Evolutionary conservation across 2,329 filamentous ascomycete genomes (phyloP), one percentile per base, ranked within the genome.

Genomic region (Elsinoe batatas): DNA sequence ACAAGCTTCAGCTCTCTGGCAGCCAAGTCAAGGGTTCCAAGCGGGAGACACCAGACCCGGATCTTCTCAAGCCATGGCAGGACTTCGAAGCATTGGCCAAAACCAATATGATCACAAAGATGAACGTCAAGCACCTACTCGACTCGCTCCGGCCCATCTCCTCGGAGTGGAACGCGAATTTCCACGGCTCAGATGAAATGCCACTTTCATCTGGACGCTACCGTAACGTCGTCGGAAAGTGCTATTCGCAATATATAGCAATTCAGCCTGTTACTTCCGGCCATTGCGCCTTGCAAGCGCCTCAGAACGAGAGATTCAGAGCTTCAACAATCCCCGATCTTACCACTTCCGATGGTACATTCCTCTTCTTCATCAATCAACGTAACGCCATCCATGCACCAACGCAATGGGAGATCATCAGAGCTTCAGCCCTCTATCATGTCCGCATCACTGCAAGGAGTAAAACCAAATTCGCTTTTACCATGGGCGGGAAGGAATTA

Each of bases 331-430:
- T n/a, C 2, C 13, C 32, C 2, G 35, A 33, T 18, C 47, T 51
- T 2, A 11, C 7, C 6, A 51, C 47, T 1, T 1, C 15, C 22
- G 47, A 51, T 7, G 32, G 33, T 1, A 51, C 26, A 10, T 20
- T 51, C 33, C 11, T 38, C 32, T 15, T 18, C 49, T 49, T 36
- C 30, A 63, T 62, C 40, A 58, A 59, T 3, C 37, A 33, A 2
- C 61, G 66, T 7, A 35, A 55, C 38, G 65, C 63, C 3, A 18
- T 49, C 2, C 44, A 61, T 30, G 30, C 44, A 2, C 15, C 56
- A 10, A 35, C 62, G 17, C 18, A 59, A 0, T 79, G 77, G 77
- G 68, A 73, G 1, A 58, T 70, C 0, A 61, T 79, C 5, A 73
- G 71, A 44, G 76, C 76, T 1, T 77, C 74, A 0, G 64, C 70